Conservation (phyloP, 2,329 filamentous ascomycete genomes). For the Pseudocercospora eumusae region DNA sequence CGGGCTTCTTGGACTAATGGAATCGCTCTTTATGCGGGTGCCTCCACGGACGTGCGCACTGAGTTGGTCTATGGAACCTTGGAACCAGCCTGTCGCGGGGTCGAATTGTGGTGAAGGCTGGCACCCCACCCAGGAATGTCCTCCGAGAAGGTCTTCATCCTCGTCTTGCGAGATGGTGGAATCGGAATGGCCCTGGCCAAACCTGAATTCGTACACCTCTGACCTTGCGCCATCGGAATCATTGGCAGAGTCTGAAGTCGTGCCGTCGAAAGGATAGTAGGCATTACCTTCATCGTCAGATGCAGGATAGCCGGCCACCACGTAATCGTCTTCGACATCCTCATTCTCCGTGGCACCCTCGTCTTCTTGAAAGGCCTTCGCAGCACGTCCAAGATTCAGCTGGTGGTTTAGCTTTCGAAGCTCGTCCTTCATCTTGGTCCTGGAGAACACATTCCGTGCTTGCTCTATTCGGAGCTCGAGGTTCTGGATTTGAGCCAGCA, state of each 20-base stretch:
- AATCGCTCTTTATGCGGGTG: slow-evolving; percentile 14
- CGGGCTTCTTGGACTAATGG: slow-evolving; percentile 26
- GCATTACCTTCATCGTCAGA: slow-evolving; percentile 38
- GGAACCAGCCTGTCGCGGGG: slow-evolving; percentile 38
- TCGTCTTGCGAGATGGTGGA: slow-evolving; percentile 27
- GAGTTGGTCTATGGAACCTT: slow-evolving; percentile 38
- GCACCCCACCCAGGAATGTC: slow-evolving; percentile 20
- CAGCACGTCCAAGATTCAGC: slow-evolving; percentile 37
- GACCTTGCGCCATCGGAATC: slow-evolving; percentile 30
- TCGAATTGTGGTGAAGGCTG: slow-evolving; percentile 32
- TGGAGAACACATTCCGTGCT: slow-evolving; percentile 35
- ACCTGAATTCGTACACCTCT: slow-evolving; percentile 37
- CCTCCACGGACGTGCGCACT: slow-evolving; percentile 22
- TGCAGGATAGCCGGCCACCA: slow-evolving; percentile 33
- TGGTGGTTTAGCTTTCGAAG: slow-evolving; percentile 38
- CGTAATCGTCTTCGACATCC: slow-evolving; percentile 34
- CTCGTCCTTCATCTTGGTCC: slow-evolving; percentile 36
- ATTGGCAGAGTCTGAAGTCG: slow-evolving; percentile 34
- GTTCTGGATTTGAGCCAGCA: slow-evolving; percentile 38
- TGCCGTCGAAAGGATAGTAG: slow-evolving; percentile 38
- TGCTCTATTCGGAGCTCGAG: slow-evolving; percentile 41
- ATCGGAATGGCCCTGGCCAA: slow-evolving; percentile 24
- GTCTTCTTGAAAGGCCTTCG: slow-evolving; percentile 34
- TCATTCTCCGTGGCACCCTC: slow-evolving; percentile 30
- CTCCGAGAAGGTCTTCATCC: slow-evolving; percentile 27